phyloP scores from a whole-genome alignment of 768 basidiomycete genomes.

The Serendipita sp. region DNA sequence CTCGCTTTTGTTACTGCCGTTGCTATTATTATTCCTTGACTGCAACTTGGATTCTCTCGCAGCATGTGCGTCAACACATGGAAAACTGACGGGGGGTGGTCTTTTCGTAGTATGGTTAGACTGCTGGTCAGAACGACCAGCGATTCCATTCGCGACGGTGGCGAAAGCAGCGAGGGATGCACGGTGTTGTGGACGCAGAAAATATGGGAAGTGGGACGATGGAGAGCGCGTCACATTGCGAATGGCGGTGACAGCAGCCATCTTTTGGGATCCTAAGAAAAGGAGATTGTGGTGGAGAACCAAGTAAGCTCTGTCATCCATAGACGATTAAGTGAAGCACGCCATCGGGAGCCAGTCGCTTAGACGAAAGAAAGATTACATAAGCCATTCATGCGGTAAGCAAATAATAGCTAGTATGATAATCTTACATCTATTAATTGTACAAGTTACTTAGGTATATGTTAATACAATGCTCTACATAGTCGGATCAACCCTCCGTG shows the following conservation, averaged over 20 bases:
- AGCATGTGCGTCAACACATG: constrained; percentile 75
- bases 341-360: not conserved
- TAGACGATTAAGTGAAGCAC: not conserved
- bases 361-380: not conserved
- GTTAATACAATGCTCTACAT: no score
- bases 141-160: not conserved
- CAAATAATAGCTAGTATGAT: no score
- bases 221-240: not conserved
- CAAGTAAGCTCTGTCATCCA: not conserved
- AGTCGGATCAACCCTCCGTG: no score
- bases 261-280: not conserved
- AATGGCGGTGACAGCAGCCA: not conserved
- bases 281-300: no score
- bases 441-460: no score
- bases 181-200: not conserved
- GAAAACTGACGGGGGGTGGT: constrained; percentile 23
- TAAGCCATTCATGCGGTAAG: no score
- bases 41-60: constrained; percentile 43
- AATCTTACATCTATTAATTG: no score
- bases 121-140: not conserved
- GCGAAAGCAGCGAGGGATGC: constrained; percentile 2
- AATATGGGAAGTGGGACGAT: not conserved
- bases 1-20: constrained; percentile 10
- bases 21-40: constrained; percentile 14
- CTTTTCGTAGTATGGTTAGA: not conserved